These are phyloP conservation scores for Citropsis articulata DNA, from an alignment of 345 rosid species.

Conservation along the genomic window DNA sequence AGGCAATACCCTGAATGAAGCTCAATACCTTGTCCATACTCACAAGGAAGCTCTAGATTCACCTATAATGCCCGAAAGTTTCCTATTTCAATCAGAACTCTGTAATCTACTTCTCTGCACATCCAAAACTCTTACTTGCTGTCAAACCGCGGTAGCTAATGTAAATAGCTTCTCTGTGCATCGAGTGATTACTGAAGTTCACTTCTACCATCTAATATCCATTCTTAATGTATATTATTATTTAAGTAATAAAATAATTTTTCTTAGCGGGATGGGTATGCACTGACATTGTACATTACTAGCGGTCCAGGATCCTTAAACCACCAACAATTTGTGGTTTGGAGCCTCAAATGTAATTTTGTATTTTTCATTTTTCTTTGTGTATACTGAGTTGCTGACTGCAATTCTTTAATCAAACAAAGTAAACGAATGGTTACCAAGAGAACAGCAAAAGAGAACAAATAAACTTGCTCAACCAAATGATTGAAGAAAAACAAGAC, in stretches of 20 bases:
- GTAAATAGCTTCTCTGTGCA: not conserved
- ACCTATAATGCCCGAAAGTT: not conserved
- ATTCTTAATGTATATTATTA: not conserved
- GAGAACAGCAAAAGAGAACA: not conserved
- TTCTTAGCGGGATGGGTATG: not conserved
- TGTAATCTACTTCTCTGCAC: not conserved
- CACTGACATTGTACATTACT: not conserved
- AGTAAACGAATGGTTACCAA: not conserved
- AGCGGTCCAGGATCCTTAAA: not conserved
- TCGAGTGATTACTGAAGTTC: not conserved
- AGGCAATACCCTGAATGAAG: not conserved
- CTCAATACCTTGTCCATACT: not conserved
- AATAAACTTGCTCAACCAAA: not conserved
- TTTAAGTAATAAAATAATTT: not conserved
- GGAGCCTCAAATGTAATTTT: not conserved
- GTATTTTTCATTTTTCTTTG: no score
- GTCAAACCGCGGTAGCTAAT: not conserved
- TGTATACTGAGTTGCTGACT: not conserved
- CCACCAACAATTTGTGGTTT: not conserved
- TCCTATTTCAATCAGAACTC: not conserved
- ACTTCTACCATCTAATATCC: not conserved
- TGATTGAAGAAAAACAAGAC: constrained; percentile 18
- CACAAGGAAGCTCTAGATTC: not conserved
- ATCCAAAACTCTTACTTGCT: not conserved
- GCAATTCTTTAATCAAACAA: not conserved